Evolutionary conservation across 176 grass and related monocot genomes (phyloP), one percentile per base, ranked within the genome.

Genomic region (Eleusine coracana): DNA sequence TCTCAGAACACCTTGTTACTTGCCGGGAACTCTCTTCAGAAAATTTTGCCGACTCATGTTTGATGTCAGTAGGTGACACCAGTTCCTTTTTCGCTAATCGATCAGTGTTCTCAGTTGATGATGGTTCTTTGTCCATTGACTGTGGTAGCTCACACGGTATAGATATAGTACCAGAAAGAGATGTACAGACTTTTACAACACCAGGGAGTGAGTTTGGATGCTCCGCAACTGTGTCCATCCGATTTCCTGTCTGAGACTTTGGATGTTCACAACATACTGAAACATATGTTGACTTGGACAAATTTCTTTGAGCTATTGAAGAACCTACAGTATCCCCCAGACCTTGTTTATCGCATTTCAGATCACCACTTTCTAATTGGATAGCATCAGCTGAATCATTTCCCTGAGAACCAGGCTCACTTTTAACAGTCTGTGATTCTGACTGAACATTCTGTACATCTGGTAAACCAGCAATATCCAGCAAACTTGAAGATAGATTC

Each of bases 21-120:
- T 85, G 86, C 82, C 90, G 76, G 78, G 86, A 89, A 65, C 39
- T 80, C 38, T 82, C 92, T 71, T 85, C 84, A 85, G 82, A 52
- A 77, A 48, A 36, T 60, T 84, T 77, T 59, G 31, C 58, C 27
- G 51, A 68, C 68, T 91, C 88, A 81, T 84, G 74, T 80, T 88
- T 88, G 58, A 60, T 71, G 45, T 55, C 80, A 78, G 73, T 79
- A 71, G 71, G 74, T 66, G 66, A 41, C 52, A 77, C 70, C 28
- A 87, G 79, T 73, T 87, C 81, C 75, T 86, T 78, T 83, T 87
- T 91, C 5, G 80, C 83, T 62, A 68, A 80, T 48, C 38, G 59
- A 50, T 28, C 75, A 85, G 39, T 81, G 66, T 87, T 92, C 62
- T 78, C 74, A 83, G 80, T 65, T 80, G 84, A 77, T 52, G 89